These are phyloP conservation scores for Leptomonas seymouri DNA, from an alignment of 208 protist genomes.

Conservation along the genomic window DNA sequence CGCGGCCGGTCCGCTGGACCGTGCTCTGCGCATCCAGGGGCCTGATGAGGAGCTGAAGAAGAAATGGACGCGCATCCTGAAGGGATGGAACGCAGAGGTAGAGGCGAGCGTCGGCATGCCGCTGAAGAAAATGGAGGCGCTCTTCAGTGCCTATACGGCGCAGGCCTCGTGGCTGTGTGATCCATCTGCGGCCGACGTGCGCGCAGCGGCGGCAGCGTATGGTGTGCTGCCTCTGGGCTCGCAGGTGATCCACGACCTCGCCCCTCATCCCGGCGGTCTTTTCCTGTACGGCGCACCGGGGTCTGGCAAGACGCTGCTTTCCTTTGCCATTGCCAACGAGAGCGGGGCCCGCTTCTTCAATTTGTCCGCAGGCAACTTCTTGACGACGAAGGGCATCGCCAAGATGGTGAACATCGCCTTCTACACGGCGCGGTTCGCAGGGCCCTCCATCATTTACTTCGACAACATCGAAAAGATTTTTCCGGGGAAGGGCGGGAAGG, in stretches of 20 bases:
- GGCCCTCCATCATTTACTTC: conserved; percentile 94
- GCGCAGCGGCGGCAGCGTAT: conserved; percentile 75
- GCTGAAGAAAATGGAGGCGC: conserved; percentile 72
- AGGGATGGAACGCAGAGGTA: conserved; percentile 79
- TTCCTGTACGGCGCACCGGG: conserved; percentile 88
- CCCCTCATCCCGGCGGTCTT: conserved; percentile 61
- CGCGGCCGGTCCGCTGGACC: conserved; percentile 57
- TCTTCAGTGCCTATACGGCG: conserved; percentile 69
- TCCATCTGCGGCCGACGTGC: conserved; percentile 83
- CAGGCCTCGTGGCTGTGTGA: conserved; percentile 73
- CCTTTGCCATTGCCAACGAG: conserved; percentile 87
- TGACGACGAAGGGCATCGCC: conserved; percentile 60
- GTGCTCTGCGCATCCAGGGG: conserved; percentile 39
- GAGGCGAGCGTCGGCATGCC: conserved; percentile 75
- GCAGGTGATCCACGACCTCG: conserved; percentile 89
- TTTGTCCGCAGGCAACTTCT: conserved; percentile 88
- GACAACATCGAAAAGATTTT: conserved; percentile 93
- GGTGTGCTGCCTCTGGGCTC: conserved; percentile 90
- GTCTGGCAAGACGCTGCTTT: conserved; percentile 92
- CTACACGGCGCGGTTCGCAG: conserved; percentile 86
- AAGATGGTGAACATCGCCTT: conserved; percentile 91
- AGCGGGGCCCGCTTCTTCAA: conserved; percentile 93
- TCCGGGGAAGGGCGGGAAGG: conserved; percentile 43
- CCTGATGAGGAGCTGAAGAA: conserved; percentile 83
- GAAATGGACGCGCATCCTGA: conserved; percentile 87